A percentile compares a stretch with the other conserved stretches of the same genome.
Conservation (phyloP, 2,329 filamentous ascomycete genomes). For the Mycogone perniciosa region DNA sequence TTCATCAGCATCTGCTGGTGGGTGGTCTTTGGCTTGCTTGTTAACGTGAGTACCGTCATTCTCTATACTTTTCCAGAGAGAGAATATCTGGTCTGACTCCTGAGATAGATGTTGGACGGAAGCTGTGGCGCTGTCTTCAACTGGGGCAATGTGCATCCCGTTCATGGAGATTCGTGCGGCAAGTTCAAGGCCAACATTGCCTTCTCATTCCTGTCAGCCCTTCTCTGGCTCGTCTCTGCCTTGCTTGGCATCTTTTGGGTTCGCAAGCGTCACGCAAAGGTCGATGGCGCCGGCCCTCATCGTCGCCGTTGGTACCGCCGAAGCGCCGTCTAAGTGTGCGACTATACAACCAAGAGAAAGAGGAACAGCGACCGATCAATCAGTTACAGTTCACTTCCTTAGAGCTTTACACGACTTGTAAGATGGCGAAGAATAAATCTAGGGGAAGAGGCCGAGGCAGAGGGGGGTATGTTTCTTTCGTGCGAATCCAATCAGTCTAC, state of each 20-base stretch:
- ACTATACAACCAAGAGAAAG: not conserved
- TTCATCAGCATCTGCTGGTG: conserved; percentile 66
- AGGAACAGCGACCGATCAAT: not conserved
- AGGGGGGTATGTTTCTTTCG: not conserved
- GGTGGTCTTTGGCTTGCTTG: conserved; percentile 59
- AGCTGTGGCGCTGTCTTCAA: conserved; percentile 52
- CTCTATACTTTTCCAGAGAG: not conserved
- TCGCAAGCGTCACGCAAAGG: conserved; percentile 31
- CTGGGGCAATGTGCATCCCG: conserved; percentile 50
- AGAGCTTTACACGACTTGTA: too few relatives aligned
- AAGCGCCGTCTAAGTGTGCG: conserved; percentile 32
- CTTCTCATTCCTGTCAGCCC: conserved; percentile 64
- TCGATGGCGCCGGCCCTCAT: conserved; percentile 26
- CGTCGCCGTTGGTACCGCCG: conserved; percentile 38
- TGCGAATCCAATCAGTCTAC: too few relatives aligned
- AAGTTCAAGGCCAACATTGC: conserved; percentile 66
- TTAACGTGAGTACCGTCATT: conserved; percentile 43
- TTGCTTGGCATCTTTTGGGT: conserved; percentile 52
- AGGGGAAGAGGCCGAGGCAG: not conserved
- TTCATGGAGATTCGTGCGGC: conserved; percentile 48
- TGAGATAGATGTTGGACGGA: conserved; percentile 34
- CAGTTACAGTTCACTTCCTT: too few relatives aligned
- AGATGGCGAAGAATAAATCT: too few relatives aligned
- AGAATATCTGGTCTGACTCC: not conserved
- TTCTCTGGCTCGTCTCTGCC: conserved; percentile 62